Evolutionary conservation across 1,139 yeast genomes (phyloP), one percentile per base, ranked within the genome.

Genomic region (Debaryomycetaceae sp.): DNA sequence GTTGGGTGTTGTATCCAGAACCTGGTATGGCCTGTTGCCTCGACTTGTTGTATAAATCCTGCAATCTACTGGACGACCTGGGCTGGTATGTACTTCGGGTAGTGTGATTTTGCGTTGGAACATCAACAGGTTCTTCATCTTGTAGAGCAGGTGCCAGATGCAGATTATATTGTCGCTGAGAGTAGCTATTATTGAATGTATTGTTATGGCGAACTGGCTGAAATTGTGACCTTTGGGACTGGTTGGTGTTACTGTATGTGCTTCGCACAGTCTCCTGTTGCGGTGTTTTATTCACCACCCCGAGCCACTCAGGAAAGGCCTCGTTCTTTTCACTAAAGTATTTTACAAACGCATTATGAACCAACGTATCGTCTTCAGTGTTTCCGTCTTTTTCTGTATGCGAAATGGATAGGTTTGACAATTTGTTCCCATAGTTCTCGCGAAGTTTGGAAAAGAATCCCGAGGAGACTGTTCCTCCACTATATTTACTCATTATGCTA

Each of bases 281-380:
- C 19, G 30, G 34, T 28, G n/a, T 42, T 11, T 50, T 51, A 16
- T 17, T 26, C 5, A 11, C 6, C 4, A 17, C 71, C 5, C 75
- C 77, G 17, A 72, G 57, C 78, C 78, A 72, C 24, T 70, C 76
- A 7, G 78, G 78, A 42, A 65, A 72, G 8, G 68, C 61, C 38
- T 63, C 56, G 22, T 59, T 53, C 17, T 52, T 55, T 2, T 54
- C 34, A 39, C 70, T 73, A 43, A 56, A 72, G 49, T 65, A 69
- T 42, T 61, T 63, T 31, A 71, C 70, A 47, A 72, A 70, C 3
- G 77, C 75, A 46, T 67, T 64, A 52, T 72, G 77, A 40, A 72
- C 61, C 41, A 72, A 58, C 1, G 78, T 72, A 32, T 69, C 73
- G 33, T 66, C 65, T 33, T 61, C 70, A 3, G 62, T 43, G 35